Conservation (phyloP, 2,329 filamentous ascomycete genomes). For the Fusarium udum region DNA sequence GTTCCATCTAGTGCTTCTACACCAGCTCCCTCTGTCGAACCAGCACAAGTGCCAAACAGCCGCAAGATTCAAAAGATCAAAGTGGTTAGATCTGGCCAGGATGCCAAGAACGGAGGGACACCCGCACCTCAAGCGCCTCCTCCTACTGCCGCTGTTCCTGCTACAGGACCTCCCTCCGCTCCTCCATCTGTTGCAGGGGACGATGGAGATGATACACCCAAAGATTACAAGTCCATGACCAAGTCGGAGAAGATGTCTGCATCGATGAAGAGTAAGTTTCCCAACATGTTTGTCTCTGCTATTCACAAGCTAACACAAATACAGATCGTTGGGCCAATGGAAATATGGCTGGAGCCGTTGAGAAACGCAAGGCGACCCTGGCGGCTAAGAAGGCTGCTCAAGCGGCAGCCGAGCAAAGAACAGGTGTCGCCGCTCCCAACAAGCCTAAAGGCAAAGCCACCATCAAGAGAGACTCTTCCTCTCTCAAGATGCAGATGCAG, state of each 20-base stretch:
- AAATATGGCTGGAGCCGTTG: conserved; percentile 68
- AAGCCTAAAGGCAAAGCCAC: conserved; percentile 50
- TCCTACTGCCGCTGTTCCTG: conserved; percentile 12
- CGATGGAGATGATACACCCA: conserved; percentile 54
- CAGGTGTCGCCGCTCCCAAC: conserved; percentile 51
- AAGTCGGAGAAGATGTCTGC: conserved; percentile 74
- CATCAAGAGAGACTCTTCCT: conserved; percentile 46
- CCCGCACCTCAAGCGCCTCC: conserved; percentile 1
- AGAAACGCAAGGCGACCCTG: conserved; percentile 68
- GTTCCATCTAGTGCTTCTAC: conserved; percentile 30
- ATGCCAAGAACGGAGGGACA: conserved; percentile 44
- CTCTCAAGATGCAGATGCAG: conserved; percentile 39
- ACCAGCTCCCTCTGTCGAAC: conserved; percentile 33
- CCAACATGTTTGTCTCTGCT: not conserved
- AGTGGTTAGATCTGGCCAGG: conserved; percentile 46
- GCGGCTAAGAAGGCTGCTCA: conserved; percentile 66
- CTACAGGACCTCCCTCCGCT: conserved; percentile 18
- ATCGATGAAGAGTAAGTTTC: conserved; percentile 68
- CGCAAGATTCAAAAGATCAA: conserved; percentile 53
- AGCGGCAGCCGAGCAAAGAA: conserved; percentile 51
- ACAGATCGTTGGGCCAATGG: conserved; percentile 68
- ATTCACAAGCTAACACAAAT: conserved; percentile 40
- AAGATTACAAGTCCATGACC: conserved; percentile 69
- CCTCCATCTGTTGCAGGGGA: conserved; percentile 32
- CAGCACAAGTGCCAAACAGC: conserved; percentile 26